A percentile compares a stretch with the other conserved stretches of the same genome.
Evolutionary conservation across 768 basidiomycete species (phyloP).

Genomic region (Termitomyces bulborhizus): DNA sequence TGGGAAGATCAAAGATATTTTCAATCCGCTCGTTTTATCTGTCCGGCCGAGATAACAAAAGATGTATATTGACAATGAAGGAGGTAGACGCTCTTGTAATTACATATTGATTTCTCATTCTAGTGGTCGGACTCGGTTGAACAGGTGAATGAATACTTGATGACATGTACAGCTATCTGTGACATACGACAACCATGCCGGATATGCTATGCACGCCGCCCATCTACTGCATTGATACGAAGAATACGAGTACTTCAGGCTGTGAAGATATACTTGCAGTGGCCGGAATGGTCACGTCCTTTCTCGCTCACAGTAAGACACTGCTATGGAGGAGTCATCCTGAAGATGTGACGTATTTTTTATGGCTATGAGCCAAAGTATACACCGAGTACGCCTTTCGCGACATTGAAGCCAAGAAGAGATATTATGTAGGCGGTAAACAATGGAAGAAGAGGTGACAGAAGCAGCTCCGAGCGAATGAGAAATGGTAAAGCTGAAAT

Average conservation of each 20-base stretch:
- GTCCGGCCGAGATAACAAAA: not conserved
- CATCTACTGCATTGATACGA: not conserved
- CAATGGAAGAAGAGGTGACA: slow-evolving; percentile 85
- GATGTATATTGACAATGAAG: not conserved
- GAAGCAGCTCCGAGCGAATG: slow-evolving; percentile 79
- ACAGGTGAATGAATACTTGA: no score
- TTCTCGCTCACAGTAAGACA: not conserved
- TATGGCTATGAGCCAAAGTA: slow-evolving; percentile 59
- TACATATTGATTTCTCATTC: not conserved
- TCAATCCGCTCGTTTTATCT: not conserved
- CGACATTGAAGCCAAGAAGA: slow-evolving; percentile 87
- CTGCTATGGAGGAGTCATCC: not conserved
- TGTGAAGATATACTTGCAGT: not conserved
- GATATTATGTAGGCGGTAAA: slow-evolving; percentile 84
- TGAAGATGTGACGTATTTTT: not conserved
- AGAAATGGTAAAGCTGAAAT: slow-evolving; percentile 85
- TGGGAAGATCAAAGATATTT: slow-evolving; percentile 6
- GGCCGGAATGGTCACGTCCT: not conserved
- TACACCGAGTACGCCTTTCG: slow-evolving; percentile 67
- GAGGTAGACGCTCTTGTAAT: not conserved
- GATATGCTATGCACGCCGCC: not conserved
- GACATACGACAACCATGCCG: not conserved
- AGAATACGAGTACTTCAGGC: not conserved
- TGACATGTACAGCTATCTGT: not conserved
- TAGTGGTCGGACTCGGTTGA: not conserved